Evolutionary conservation across 2,329 filamentous ascomycete genomes (phyloP).

Genomic region (Aureobasidium sp.): DNA sequence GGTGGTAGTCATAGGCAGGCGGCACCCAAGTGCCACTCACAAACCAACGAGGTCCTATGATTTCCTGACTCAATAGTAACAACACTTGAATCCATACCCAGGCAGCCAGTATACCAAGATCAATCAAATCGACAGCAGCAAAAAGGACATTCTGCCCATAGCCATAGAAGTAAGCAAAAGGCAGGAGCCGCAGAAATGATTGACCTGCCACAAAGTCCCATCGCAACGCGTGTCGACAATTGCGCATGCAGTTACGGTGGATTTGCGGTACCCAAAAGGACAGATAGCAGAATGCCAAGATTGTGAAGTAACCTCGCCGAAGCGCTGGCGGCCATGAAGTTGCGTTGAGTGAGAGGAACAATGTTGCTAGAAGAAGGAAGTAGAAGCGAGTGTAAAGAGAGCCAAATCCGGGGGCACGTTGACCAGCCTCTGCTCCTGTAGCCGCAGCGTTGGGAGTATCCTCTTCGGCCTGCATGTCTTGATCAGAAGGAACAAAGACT

Average conservation of each 20-base stretch:
- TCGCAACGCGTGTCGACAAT: constrained; percentile 81
- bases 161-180: constrained; percentile 79
- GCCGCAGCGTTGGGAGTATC: constrained; percentile 26
- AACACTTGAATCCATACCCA: constrained; percentile 89
- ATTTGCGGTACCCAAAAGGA: constrained; percentile 94
- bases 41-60: constrained; percentile 83
- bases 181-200: constrained; percentile 66
- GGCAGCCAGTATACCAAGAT: constrained; percentile 55
- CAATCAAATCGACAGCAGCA: constrained; percentile 56
- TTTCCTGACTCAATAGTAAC: constrained; percentile 69
- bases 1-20: constrained; percentile 88
- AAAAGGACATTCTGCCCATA: constrained; percentile 74
- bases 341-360: constrained; percentile 53
- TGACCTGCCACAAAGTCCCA: constrained; percentile 89
- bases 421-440: constrained; percentile 21
- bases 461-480: constrained; percentile 39
- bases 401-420: constrained; percentile 35
- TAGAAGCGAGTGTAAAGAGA: constrained; percentile 56
- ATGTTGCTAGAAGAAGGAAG: constrained; percentile 47
- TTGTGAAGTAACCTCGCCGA: constrained; percentile 49
- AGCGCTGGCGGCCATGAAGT: constrained; percentile 47
- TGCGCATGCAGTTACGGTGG: constrained; percentile 78
- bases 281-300: constrained; percentile 65
- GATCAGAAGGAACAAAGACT: constrained; percentile 51
- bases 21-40: constrained; percentile 57